Percentiles rank a stretch among this genome's conserved stretches.
These are phyloP conservation scores for Peronospora farinosa DNA, from an alignment of 352 stramenopile genomes.

Conservation along the genomic window DNA sequence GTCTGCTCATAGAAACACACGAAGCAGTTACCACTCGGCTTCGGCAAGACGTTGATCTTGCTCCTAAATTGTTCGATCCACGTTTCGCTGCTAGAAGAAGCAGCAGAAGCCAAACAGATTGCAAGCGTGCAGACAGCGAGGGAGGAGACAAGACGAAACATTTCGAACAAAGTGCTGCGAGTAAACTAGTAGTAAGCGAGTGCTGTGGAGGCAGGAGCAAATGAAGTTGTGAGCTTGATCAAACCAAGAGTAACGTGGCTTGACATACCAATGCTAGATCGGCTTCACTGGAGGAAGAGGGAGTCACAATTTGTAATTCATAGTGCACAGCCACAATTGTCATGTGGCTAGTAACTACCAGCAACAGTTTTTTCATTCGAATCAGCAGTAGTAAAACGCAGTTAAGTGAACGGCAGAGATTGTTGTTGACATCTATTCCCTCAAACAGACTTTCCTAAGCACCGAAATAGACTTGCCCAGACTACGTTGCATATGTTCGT, in stretches of 20 bases:
- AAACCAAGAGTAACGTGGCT: too few species aligned
- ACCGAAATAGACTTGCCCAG: conserved; percentile 3
- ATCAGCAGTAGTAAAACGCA: too few species aligned
- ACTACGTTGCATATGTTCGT: neutral
- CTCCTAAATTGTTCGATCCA: conserved; percentile 28
- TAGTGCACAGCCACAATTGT: too few species aligned
- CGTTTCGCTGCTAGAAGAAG: conserved; percentile 4
- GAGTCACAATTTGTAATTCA: too few species aligned
- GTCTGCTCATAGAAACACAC: conserved; percentile 42
- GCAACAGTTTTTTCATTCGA: too few species aligned
- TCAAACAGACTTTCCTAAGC: conserved; percentile 4
- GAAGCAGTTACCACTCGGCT: conserved; percentile 16
- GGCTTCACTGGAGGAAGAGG: too few species aligned
- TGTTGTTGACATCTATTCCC: too few species aligned
- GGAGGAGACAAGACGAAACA: conserved; percentile 11
- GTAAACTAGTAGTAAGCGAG: too few species aligned
- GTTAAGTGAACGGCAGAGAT: too few species aligned
- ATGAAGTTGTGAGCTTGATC: conserved; percentile 15
- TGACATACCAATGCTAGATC: too few species aligned
- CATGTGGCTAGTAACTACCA: too few species aligned
- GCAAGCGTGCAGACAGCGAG: conserved; percentile 1
- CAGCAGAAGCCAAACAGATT: conserved; percentile 11
- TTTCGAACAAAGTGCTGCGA: conserved; percentile 6
- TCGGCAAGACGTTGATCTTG: conserved; percentile 25
- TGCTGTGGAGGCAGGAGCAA: conserved; percentile 2